Evolutionary conservation across 2,329 filamentous ascomycete species (phyloP).

Genomic region (Metarhizium album): DNA sequence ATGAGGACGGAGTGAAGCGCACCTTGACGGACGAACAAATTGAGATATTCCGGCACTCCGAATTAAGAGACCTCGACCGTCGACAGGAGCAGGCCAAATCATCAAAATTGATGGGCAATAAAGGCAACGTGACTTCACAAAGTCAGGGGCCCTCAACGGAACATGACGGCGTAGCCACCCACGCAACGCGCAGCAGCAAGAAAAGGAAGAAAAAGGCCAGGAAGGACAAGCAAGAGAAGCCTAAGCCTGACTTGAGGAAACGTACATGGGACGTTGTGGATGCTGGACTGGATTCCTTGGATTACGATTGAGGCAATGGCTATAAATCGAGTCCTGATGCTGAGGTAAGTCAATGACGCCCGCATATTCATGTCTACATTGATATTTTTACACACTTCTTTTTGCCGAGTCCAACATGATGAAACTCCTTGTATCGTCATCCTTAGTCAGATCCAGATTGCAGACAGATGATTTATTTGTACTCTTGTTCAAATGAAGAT

Average conservation of each 20-base stretch:
- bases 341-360: conserved; percentile 17
- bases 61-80: conserved; percentile 62
- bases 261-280: conserved; percentile 59
- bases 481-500: conserved; percentile 17
- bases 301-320: conserved; percentile 42
- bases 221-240: conserved; percentile 28
- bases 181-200: conserved; percentile 11
- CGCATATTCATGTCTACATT: too few species aligned
- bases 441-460: conserved; percentile 67
- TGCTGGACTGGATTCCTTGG: conserved; percentile 45
- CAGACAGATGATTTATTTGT: conserved; percentile 22
- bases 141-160: neutral
- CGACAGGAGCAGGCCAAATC: conserved; percentile 28
- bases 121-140: neutral
- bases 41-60: conserved; percentile 79
- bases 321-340: neutral
- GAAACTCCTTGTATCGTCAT: conserved; percentile 87
- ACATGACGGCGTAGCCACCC: neutral
- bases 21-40: conserved; percentile 89
- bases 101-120: neutral
- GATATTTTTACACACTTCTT: too few species aligned
- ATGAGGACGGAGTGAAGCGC: conserved; percentile 74
- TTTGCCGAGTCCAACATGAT: conserved; percentile 46
- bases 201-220: conserved; percentile 29
- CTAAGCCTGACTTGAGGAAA: conserved; percentile 53